Conservation (phyloP, 2,329 filamentous ascomycete species). For the Neofusicoccum umdonicola region DNA sequence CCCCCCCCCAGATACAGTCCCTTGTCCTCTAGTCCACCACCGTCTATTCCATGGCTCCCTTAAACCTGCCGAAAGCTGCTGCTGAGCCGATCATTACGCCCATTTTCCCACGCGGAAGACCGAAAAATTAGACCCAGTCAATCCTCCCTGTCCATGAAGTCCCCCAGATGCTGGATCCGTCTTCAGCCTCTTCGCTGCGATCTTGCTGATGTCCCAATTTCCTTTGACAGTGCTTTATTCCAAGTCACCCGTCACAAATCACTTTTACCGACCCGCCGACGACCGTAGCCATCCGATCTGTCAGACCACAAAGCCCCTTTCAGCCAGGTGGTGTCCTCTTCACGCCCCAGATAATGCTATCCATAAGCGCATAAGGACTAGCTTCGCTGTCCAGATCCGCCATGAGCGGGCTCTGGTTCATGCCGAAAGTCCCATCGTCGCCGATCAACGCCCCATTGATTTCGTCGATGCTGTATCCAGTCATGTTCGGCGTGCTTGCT, state of each 20-base stretch:
- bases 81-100: background rate
- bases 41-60: background rate
- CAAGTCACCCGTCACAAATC: background rate
- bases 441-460: constrained; percentile 35
- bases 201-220: background rate
- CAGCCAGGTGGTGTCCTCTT: constrained; percentile 16
- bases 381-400: constrained; percentile 39
- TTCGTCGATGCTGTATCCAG: constrained; percentile 35
- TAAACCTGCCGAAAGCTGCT: background rate
- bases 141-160: no score
- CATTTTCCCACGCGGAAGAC: background rate
- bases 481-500: constrained; percentile 20
- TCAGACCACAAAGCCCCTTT: background rate
- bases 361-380: constrained; percentile 49
- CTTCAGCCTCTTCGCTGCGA: background rate
- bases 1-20: background rate
- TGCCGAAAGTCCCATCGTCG: constrained; percentile 27
- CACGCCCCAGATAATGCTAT: constrained; percentile 48
- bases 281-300: background rate
- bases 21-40: background rate
- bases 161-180: background rate
- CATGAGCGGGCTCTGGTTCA: constrained; percentile 36
- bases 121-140: background rate
- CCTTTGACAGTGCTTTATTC: background rate
- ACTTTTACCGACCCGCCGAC: background rate